These are phyloP conservation scores for Mycena latifolia DNA, from an alignment of 768 basidiomycete genomes.

Conservation along the genomic window DNA sequence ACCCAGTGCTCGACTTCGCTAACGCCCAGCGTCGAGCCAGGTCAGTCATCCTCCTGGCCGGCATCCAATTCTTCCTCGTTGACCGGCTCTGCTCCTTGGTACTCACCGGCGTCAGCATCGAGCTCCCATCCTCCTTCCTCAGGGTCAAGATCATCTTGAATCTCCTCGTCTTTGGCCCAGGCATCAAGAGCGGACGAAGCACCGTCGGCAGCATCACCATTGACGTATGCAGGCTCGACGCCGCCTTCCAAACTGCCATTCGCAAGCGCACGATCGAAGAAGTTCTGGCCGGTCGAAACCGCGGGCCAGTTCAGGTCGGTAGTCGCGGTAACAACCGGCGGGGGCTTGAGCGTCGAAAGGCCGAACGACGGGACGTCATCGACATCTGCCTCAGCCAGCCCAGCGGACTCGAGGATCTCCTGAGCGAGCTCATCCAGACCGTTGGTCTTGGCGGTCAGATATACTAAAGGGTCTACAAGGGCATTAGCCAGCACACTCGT, in stretches of 20 bases:
- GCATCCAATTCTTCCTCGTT: slow-evolving; percentile 61
- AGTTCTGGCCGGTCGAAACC: slow-evolving; percentile 84
- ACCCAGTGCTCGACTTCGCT: slow-evolving; percentile 93
- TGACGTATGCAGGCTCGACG: slow-evolving; percentile 73
- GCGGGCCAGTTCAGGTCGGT: slow-evolving; percentile 88
- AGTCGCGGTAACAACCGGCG: slow-evolving; percentile 82
- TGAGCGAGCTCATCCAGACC: slow-evolving; percentile 90
- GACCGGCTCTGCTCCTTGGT: slow-evolving; percentile 60
- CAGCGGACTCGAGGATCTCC: slow-evolving; percentile 92
- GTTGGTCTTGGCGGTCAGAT: slow-evolving; percentile 96
- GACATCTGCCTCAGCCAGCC: slow-evolving; percentile 88
- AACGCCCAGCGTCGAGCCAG: slow-evolving; percentile 88
- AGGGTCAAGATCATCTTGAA: slow-evolving; percentile 74
- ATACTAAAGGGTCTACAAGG: slow-evolving; percentile 90
- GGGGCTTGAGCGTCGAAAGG: slow-evolving; percentile 79
- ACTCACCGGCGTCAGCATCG: slow-evolving; percentile 82
- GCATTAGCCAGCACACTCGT: neutral
- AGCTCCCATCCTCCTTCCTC: slow-evolving; percentile 90
- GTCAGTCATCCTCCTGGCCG: slow-evolving; percentile 70
- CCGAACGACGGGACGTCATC: slow-evolving; percentile 84
- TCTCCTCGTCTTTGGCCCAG: slow-evolving; percentile 86
- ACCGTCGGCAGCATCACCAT: slow-evolving; percentile 72
- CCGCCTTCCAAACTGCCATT: slow-evolving; percentile 82
- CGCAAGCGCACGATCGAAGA: slow-evolving; percentile 95
- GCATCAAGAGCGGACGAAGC: slow-evolving; percentile 84